phyloP scores from a whole-genome alignment of 169 alveolate genomes.

The Eimeria maxima region DNA sequence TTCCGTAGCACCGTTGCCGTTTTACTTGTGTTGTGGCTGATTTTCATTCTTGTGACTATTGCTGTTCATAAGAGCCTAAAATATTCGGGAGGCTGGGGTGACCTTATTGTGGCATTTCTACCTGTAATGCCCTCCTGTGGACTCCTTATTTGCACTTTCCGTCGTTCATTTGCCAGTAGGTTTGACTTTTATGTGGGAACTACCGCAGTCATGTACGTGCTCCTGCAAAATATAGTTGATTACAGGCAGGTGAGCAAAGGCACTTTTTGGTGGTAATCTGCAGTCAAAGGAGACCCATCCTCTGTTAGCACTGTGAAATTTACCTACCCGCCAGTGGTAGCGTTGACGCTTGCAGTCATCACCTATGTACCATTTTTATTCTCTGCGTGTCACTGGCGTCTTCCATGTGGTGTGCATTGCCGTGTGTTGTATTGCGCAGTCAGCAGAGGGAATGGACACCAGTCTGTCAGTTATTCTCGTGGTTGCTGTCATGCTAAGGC shows the following conservation, averaged over 20 bases:
- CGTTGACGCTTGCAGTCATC: background rate
- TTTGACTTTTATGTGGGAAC: constrained; percentile 23
- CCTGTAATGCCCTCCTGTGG: background rate
- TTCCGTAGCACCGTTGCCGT: constrained; percentile 17
- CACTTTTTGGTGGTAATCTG: background rate
- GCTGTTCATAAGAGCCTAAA: background rate
- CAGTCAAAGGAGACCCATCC: background rate
- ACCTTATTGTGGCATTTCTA: constrained; percentile 12
- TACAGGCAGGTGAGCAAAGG: constrained; percentile 56
- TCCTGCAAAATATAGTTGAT: constrained; percentile 67
- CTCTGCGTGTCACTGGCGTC: background rate
- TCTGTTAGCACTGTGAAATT: background rate
- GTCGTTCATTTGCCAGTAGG: constrained; percentile 72
- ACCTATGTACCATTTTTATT: background rate
- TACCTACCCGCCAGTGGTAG: background rate
- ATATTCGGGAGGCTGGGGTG: background rate
- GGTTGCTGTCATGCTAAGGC: constrained; percentile 67
- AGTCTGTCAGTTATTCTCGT: constrained; percentile 63
- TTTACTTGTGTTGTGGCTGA: constrained; percentile 34
- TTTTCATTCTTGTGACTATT: constrained; percentile 1
- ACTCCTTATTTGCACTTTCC: constrained; percentile 23
- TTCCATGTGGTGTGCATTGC: background rate
- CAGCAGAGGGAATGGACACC: constrained; percentile 64
- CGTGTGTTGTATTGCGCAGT: constrained; percentile 27
- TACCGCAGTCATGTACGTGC: constrained; percentile 22